Evolutionary conservation across 2,329 filamentous ascomycete species (phyloP).

Genomic region (Falciphora oryzae): DNA sequence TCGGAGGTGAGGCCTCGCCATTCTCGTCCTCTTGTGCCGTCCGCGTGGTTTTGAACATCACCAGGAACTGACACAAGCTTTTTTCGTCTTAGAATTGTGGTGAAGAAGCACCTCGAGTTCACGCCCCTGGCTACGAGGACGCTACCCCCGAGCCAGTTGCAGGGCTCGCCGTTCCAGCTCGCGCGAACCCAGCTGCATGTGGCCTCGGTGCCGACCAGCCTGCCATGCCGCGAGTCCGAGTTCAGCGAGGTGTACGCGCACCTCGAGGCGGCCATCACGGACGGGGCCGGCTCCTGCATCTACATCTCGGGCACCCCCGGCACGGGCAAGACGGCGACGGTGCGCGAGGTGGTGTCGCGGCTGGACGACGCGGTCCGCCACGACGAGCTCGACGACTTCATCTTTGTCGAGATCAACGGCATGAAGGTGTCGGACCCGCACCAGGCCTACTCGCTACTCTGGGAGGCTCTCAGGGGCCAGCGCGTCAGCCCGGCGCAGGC

Average conservation of each 20-base stretch:
- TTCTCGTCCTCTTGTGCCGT: slow-evolving; percentile 37
- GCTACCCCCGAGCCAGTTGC: slow-evolving; percentile 67
- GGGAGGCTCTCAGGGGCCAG: slow-evolving; percentile 93
- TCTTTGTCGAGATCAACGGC: slow-evolving; percentile 97
- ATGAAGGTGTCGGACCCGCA: slow-evolving; percentile 99
- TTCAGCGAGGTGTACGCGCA: slow-evolving; percentile 91
- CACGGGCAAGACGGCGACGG: slow-evolving; percentile 95
- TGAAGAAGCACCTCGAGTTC: slow-evolving; percentile 90
- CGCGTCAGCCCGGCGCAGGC: slow-evolving; percentile 89
- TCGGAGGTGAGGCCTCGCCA: slow-evolving; percentile 27
- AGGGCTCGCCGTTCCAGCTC: slow-evolving; percentile 84
- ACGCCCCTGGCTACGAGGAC: slow-evolving; percentile 88
- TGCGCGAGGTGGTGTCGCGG: slow-evolving; percentile 86
- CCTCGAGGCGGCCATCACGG: slow-evolving; percentile 87
- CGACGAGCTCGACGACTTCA: slow-evolving; percentile 96
- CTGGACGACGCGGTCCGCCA: slow-evolving; percentile 81
- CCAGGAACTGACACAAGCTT: slow-evolving; percentile 20
- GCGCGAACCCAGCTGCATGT: slow-evolving; percentile 88
- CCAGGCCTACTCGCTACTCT: slow-evolving; percentile 89
- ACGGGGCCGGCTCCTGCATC: slow-evolving; percentile 91
- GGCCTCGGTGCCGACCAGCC: slow-evolving; percentile 79
- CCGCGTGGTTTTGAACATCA: slow-evolving; percentile 10
- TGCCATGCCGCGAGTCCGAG: slow-evolving; percentile 88
- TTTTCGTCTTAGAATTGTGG: slow-evolving; percentile 43
- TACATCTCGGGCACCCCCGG: slow-evolving; percentile 99